Base-by-base conservation (phyloP, 139 green algal species). In the Nannochloris sp. region DNA sequence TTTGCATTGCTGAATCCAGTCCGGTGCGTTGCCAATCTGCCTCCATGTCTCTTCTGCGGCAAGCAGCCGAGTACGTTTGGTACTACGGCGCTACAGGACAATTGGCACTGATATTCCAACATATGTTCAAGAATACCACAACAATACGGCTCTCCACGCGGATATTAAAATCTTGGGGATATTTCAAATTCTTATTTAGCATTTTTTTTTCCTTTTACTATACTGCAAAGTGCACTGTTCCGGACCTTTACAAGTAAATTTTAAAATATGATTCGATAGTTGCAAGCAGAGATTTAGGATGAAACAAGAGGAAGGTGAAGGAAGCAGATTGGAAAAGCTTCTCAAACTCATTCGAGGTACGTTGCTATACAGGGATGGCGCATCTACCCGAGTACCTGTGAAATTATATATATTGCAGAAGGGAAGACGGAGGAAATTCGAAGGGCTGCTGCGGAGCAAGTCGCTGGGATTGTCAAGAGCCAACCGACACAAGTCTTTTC, bases 401-500 rank as follows among this genome's bases (percentile, higher is more conserved):
- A 23, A 26, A 26, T 12, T 46, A 26, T 23, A 44, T 45, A 29
- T 61, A 6, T 6, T 56, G 53, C 85, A 96, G 89, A 68, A 65
- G 88, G 89, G 12, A 75, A 66, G 11, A 86, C 70, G 14, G 63
- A 82, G 0, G 77, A 69, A 3, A 92, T 82, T 0, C 67, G 90
- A 3, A 81, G 86, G 40, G 84, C 85, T 17, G 90, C 90, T 11
- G 84, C 77, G 4, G 59, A 81, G 17, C 88, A 96, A 63, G 83
- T 96, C n/a, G 74, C 73, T 4, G 82, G 84, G 36, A 84, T 96
- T 14, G 84, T 82, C 2, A 60, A 70, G 3, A 45, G 69, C 0
- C 86, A 95, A 68, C 87, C 84, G 0, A 56, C 73, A 13, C 86
- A 95, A 74, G 66, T 95, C 25, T 77, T 78, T 3, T 72, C 76